Evolutionary conservation across 768 basidiomycete species (phyloP).

Genomic region (Lentinus tigrinus): DNA sequence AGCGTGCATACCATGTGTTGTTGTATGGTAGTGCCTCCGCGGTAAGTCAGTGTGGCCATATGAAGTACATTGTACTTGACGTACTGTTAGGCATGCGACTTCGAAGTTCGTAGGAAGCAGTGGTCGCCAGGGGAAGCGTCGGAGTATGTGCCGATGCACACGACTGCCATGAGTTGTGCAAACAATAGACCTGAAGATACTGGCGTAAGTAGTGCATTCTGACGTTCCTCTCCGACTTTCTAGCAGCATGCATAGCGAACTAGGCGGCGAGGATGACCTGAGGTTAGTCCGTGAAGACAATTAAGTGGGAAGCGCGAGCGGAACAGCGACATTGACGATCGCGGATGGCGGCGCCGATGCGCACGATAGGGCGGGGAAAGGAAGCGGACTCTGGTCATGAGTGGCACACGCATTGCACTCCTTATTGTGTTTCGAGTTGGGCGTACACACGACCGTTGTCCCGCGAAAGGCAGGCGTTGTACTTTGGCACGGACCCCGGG

Average conservation of each 20-base stretch:
- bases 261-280: not conserved
- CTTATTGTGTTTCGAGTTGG: conserved; percentile 20
- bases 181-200: not conserved
- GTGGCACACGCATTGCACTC: not conserved
- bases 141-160: not conserved
- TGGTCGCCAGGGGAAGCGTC: not conserved
- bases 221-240: not conserved
- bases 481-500: conserved; percentile 7
- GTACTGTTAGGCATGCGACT: too few relatives aligned
- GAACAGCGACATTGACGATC: conserved; percentile 9
- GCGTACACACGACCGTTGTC: conserved; percentile 12
- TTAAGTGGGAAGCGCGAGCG: conserved; percentile 1
- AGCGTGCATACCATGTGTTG: too few relatives aligned
- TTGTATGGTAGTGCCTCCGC: too few relatives aligned
- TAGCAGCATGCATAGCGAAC: not conserved
- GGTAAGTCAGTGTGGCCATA: too few relatives aligned
- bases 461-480: conserved; percentile 20
- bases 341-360: not conserved
- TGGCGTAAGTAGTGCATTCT: not conserved
- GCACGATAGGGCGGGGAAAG: not conserved
- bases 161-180: not conserved
- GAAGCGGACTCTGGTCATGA: conserved; percentile 6
- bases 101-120: not conserved
- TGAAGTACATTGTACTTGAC: too few relatives aligned
- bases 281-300: conserved; percentile 6